These are phyloP conservation scores for Coniferiporia weirii DNA, from an alignment of 1,284 basidiomycete genomes.

Conservation along the genomic window DNA sequence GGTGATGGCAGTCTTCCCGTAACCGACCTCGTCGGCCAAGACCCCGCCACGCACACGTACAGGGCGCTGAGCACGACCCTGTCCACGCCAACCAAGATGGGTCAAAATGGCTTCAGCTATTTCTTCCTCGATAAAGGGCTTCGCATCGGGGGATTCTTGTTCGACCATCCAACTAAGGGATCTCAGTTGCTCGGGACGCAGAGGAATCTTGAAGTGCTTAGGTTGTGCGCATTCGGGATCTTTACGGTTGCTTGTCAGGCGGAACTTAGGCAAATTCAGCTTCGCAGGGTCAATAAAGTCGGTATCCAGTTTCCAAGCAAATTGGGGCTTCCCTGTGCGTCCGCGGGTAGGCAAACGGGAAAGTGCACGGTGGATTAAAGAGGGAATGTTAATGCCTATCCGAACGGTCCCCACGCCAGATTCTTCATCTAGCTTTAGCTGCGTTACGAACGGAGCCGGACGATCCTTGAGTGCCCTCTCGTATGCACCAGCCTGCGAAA, in stretches of 20 bases:
- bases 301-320: slow-evolving; percentile 82
- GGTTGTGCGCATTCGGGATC: slow-evolving; percentile 79
- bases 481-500: slow-evolving; percentile 78
- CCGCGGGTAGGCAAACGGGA: slow-evolving; percentile 68
- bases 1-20: slow-evolving; percentile 95
- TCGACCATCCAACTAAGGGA: slow-evolving; percentile 91
- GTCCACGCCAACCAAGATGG: slow-evolving; percentile 88
- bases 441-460: slow-evolving; percentile 84
- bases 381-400: slow-evolving; percentile 84
- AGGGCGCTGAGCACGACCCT: slow-evolving; percentile 80
- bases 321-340: slow-evolving; percentile 43
- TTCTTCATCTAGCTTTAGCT: slow-evolving; percentile 69
- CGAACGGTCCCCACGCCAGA: slow-evolving; percentile 62
- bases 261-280: slow-evolving; percentile 59
- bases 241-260: slow-evolving; percentile 70
- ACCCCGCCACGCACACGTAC: slow-evolving; percentile 84
- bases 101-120: slow-evolving; percentile 86
- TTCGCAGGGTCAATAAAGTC: slow-evolving; percentile 66
- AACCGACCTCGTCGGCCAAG: slow-evolving; percentile 93
- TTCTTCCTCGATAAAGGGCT: slow-evolving; percentile 88
- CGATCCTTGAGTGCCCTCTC: slow-evolving; percentile 85
- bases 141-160: slow-evolving; percentile 65
- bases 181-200: slow-evolving; percentile 84
- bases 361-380: slow-evolving; percentile 83
- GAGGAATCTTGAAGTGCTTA: slow-evolving; percentile 64